These are phyloP conservation scores for Haplosporangium sp. DNA, from an alignment of 371 early-diverging fungal genomes.

Conservation along the genomic window DNA sequence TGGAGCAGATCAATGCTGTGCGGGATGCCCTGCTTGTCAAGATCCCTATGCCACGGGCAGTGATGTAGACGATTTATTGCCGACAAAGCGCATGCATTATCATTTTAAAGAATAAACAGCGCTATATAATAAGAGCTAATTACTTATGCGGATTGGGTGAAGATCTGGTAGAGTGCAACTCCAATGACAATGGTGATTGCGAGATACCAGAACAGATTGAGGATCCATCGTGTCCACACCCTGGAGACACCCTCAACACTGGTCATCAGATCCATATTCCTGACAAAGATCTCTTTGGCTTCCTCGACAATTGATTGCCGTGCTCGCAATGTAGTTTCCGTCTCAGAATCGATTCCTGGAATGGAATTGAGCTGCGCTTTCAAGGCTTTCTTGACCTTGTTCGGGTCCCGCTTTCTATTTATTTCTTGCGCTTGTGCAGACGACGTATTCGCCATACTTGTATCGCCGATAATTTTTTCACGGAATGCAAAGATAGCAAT, in stretches of 20 bases:
- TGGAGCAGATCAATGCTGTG: conserved; percentile 46
- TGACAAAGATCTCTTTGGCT: conserved; percentile 37
- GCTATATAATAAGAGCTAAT: too few relatives aligned
- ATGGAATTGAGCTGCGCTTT: conserved; percentile 34
- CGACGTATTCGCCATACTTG: not conserved
- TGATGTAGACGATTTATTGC: conserved; percentile 7
- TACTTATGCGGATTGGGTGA: not conserved
- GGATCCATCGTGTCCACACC: conserved; percentile 40
- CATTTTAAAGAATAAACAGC: too few relatives aligned
- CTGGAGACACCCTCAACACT: conserved; percentile 27
- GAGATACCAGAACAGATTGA: conserved; percentile 11
- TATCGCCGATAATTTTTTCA: not conserved
- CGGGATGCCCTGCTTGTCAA: conserved; percentile 41
- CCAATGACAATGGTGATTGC: conserved; percentile 8
- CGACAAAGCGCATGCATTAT: not conserved
- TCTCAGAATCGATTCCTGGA: conserved; percentile 15
- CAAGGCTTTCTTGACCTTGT: conserved; percentile 24
- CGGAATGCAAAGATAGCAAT: conserved; percentile 51
- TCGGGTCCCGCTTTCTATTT: conserved; percentile 30
- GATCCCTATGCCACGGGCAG: conserved; percentile 50
- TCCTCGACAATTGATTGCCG: conserved; percentile 30
- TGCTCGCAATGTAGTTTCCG: conserved; percentile 9
- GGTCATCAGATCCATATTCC: conserved; percentile 43
- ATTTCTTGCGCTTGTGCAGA: too few relatives aligned
- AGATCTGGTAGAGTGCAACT: conserved; percentile 19